Conservation (phyloP, 2,329 filamentous ascomycete species). For the Colletotrichum sansevieriae region DNA sequence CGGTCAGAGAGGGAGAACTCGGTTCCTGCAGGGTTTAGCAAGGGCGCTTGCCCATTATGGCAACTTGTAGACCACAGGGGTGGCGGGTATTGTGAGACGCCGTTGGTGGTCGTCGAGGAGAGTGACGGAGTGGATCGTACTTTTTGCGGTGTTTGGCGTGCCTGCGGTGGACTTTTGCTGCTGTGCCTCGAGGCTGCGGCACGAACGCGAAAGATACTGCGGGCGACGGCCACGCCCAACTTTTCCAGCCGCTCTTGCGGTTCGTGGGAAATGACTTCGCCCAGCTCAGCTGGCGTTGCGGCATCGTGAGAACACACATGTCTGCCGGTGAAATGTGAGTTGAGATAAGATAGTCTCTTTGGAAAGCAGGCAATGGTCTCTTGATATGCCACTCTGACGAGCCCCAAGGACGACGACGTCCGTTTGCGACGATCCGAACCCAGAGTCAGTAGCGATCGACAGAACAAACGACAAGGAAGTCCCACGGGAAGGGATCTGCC, state of each 20-base stretch:
- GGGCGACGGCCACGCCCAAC: not conserved
- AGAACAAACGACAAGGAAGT: slow-evolving; percentile 12
- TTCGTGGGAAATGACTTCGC: slow-evolving; percentile 34
- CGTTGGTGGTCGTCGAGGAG: slow-evolving; percentile 15
- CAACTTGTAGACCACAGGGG: slow-evolving; percentile 6
- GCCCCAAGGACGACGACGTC: not conserved
- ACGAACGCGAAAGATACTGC: not conserved
- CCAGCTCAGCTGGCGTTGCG: not conserved
- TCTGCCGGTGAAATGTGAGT: not conserved
- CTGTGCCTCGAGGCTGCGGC: slow-evolving; percentile 27
- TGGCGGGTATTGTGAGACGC: slow-evolving; percentile 10
- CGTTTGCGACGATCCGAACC: slow-evolving; percentile 9
- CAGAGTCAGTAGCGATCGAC: slow-evolving; percentile 23
- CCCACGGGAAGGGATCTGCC: slow-evolving; percentile 10
- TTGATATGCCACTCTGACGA: not conserved
- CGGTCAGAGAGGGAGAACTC: slow-evolving; percentile 13
- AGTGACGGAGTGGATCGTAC: slow-evolving; percentile 10
- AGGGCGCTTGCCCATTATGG: slow-evolving; percentile 39
- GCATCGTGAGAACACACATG: not conserved
- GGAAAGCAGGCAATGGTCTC: not conserved
- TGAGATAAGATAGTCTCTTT: not conserved
- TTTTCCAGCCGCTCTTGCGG: slow-evolving; percentile 15
- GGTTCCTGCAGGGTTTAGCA: slow-evolving; percentile 22
- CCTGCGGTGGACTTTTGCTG: slow-evolving; percentile 15
- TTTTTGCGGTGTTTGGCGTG: slow-evolving; percentile 3